These are phyloP conservation scores for Tillandsia leiboldiana DNA, from an alignment of 176 grass and related monocot species.

Conservation along the genomic window DNA sequence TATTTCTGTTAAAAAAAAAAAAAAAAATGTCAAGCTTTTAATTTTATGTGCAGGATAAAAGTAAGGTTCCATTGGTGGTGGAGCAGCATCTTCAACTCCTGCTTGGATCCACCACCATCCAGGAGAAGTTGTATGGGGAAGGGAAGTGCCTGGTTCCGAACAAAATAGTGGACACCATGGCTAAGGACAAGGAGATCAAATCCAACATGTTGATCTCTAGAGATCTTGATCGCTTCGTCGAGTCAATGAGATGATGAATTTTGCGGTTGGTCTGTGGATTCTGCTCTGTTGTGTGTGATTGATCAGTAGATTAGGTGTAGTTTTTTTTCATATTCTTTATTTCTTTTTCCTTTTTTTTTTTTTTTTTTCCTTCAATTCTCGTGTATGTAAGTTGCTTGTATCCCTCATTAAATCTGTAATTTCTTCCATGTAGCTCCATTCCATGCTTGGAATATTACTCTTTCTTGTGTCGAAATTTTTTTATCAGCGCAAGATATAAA, in stretches of 20 bases:
- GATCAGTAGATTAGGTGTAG: conserved; percentile 5
- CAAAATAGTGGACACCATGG: conserved; percentile 27
- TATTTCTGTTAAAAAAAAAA: no score
- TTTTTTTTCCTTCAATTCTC: no score
- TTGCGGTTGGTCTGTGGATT: conserved; percentile 11
- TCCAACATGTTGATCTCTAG: conserved; percentile 32
- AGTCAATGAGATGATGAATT: conserved; percentile 21
- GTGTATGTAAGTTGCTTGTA: no score
- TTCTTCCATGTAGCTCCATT: no score
- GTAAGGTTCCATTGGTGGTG: conserved; percentile 14
- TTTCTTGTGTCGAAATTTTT: no score
- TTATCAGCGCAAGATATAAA: no score
- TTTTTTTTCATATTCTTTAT: no score
- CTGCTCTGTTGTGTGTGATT: conserved; percentile 12
- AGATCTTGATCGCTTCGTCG: conserved; percentile 41
- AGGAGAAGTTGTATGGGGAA: conserved; percentile 40
- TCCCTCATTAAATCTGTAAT: no score
- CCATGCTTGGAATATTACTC: no score
- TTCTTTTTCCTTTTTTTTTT: no score
- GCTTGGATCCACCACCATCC: conserved; percentile 29
- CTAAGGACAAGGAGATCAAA: conserved; percentile 30
- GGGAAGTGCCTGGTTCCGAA: conserved; percentile 55
- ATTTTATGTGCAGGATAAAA: conserved; percentile 3
- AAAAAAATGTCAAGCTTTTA: no score
- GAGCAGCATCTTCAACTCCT: conserved; percentile 32